Evolutionary conservation across 2,329 filamentous ascomycete species (phyloP).

Genomic region (Cyanodermella asteris): DNA sequence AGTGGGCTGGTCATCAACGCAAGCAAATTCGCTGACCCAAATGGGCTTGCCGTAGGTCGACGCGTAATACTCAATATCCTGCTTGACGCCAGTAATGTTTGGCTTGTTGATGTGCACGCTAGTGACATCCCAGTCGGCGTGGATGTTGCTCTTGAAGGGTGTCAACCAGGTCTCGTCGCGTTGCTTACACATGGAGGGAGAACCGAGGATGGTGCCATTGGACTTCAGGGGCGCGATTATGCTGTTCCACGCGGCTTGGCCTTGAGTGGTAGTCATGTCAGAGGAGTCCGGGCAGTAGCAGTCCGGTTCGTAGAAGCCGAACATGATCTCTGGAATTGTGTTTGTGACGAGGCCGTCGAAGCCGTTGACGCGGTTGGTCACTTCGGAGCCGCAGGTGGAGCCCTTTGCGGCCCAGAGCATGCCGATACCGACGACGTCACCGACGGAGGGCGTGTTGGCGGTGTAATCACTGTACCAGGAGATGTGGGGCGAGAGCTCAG

Average conservation of each 20-base stretch:
- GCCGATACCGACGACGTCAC: background rate
- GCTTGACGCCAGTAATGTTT: slow-evolving; percentile 8
- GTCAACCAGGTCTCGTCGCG: slow-evolving; percentile 11
- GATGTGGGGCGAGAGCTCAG: slow-evolving; percentile 9
- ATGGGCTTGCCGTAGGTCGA: slow-evolving; percentile 9
- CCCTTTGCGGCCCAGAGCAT: background rate
- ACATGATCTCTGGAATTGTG: slow-evolving; percentile 9
- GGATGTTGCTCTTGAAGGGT: slow-evolving; percentile 6
- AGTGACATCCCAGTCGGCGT: slow-evolving; percentile 10
- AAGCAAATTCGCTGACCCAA: slow-evolving; percentile 10
- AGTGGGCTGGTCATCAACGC: slow-evolving; percentile 4
- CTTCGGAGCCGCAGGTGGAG: too few relatives aligned
- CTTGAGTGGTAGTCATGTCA: slow-evolving; percentile 8
- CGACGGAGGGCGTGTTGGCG: slow-evolving; percentile 4
- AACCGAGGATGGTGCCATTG: slow-evolving; percentile 11
- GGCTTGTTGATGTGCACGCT: slow-evolving; percentile 13
- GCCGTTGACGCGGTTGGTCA: slow-evolving; percentile 7
- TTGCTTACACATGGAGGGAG: slow-evolving; percentile 12
- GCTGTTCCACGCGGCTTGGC: slow-evolving; percentile 9
- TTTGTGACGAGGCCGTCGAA: slow-evolving; percentile 8
- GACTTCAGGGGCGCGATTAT: slow-evolving; percentile 9
- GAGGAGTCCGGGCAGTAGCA: slow-evolving; percentile 9
- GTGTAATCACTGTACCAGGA: slow-evolving; percentile 13
- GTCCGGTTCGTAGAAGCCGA: slow-evolving; percentile 14
- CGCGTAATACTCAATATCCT: slow-evolving; percentile 11